phyloP scores from a whole-genome alignment of 2,329 filamentous ascomycete genomes.

The Curvularia lunata region DNA sequence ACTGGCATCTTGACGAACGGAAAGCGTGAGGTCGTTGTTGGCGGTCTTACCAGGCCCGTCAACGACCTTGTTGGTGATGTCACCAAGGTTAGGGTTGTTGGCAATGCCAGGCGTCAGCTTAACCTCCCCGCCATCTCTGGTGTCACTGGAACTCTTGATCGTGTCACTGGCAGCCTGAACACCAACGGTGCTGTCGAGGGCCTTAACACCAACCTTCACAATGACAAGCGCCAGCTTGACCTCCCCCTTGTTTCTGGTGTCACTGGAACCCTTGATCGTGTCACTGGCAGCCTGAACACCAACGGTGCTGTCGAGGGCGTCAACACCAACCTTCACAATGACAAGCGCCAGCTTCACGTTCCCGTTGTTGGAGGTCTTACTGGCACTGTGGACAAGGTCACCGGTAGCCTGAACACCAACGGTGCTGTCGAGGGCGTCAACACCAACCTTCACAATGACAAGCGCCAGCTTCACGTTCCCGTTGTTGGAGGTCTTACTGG shows the following conservation, averaged over 20 bases:
- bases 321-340: background rate
- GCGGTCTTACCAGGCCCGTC: background rate
- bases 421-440: background rate
- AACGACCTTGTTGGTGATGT: background rate
- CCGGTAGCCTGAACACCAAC: background rate
- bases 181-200: background rate
- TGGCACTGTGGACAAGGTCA: background rate
- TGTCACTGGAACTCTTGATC: background rate
- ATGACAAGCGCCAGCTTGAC: background rate
- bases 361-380: background rate
- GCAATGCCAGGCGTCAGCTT: conserved; percentile 6
- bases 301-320: background rate
- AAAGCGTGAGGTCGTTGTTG: background rate
- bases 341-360: background rate
- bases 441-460: background rate
- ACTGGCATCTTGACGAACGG: background rate
- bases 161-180: background rate
- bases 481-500: background rate
- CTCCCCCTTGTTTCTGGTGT: background rate
- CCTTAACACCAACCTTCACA: background rate
- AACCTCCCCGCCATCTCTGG: background rate
- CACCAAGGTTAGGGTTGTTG: background rate
- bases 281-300: background rate
- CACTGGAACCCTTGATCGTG: background rate
- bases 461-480: background rate